Evolutionary conservation across 352 stramenopile genomes (phyloP).

Genomic region (Globisporangium abappressorium): DNA sequence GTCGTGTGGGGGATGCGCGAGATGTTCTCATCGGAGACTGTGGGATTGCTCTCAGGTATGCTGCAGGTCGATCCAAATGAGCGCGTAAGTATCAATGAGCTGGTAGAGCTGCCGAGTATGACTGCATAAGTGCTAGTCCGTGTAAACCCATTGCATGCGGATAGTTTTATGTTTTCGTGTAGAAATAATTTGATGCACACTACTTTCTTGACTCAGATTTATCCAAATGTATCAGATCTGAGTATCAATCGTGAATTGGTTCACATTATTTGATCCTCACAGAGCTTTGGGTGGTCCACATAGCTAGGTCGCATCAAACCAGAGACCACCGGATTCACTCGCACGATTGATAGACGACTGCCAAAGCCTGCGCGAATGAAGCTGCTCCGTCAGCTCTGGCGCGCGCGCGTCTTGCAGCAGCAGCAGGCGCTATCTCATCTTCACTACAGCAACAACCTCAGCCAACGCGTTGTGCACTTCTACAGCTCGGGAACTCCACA

Average conservation of each 20-base stretch:
- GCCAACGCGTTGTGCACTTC: not conserved
- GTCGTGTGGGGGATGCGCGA: not conserved
- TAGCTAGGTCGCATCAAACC: no score
- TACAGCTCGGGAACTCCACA: not conserved
- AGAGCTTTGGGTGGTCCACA: not conserved
- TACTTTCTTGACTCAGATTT: no score
- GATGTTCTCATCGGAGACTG: not conserved
- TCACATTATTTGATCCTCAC: not conserved
- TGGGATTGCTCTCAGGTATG: not conserved
- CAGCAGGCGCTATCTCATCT: not conserved
- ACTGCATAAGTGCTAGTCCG: no score
- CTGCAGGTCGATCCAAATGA: not conserved
- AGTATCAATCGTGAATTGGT: no score
- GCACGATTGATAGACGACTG: no score
- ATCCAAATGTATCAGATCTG: no score
- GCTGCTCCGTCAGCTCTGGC: not conserved
- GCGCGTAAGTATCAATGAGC: not conserved
- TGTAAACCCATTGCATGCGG: no score
- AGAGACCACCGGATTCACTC: not conserved
- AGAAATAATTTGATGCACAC: no score
- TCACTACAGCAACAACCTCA: not conserved
- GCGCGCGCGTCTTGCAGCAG: not conserved
- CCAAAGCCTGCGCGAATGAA: not conserved
- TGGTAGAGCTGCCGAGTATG: not conserved
- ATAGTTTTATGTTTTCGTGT: no score